Base-by-base conservation (phyloP, 139 green algal genomes). In the Trebouxia sp. region DNA sequence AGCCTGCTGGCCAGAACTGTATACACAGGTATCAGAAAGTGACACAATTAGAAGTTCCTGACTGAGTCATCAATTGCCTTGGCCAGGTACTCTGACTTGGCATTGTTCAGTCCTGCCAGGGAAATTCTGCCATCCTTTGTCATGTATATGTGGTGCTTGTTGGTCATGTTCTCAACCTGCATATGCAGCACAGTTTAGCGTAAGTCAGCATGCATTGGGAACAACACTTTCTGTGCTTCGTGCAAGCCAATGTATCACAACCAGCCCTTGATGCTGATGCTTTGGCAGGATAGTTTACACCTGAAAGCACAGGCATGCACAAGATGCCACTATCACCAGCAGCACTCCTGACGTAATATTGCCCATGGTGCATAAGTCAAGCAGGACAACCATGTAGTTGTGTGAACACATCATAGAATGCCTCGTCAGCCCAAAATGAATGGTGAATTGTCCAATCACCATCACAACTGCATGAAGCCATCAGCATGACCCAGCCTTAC, bases 71-170 rank as follows among this genome's bases (percentile, higher is more conserved):
- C 88, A 6, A 99, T 98, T 9, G 95, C 97, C n/a, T 96, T 83
- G 1, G 97, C 97, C 53, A 99, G 87, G 88, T 97, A 97, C 20
- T 93, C 90, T 15, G 90, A 87, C 89, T 97, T 98, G 43, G 90
- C 86, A 1, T 75, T 79, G 22, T 83, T 83, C n/a, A 99, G 91
- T 17, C 97, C 97, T 6, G 97, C 97, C 80, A 99, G 84, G 1
- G 89, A 96, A 81, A 99, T 97, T 70, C 97, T 92, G 26, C 97
- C 97, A 83, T 99, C 96, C 47, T 92, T 92, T 9, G 96, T 99
- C 95, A 98, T 98, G 91, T 95, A 99, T 11, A 99, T 80, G 41
- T 94, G 88, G 85, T 94, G 92, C 87, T 97, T 97, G 78, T 94
- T 93, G 45, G 91, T 98, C 95, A 99, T 98, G 89, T 97, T 95